Evolutionary conservation across 176 grass and related monocot species (phyloP).

Genomic region (Saccharum spontaneum): DNA sequence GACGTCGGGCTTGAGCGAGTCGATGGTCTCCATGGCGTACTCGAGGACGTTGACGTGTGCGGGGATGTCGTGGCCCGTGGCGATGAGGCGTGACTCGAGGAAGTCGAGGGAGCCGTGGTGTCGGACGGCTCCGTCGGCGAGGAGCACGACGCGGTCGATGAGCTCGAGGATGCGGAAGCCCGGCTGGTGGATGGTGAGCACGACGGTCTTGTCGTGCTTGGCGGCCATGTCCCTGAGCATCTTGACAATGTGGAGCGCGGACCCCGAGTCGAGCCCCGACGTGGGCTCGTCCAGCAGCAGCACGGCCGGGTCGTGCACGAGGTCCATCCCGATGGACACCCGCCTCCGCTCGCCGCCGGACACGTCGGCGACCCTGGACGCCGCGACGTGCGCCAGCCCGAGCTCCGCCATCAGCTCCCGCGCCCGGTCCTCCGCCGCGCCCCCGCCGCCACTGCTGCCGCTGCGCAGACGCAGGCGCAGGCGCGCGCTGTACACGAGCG

Average conservation of each 20-base stretch:
- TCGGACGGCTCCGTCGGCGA: conserved; percentile 59
- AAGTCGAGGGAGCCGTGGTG: conserved; percentile 72
- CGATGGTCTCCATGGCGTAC: conserved; percentile 84
- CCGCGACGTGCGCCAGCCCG: conserved; percentile 57
- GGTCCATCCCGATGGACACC: conserved; percentile 82
- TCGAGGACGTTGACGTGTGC: conserved; percentile 89
- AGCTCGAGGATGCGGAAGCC: conserved; percentile 88
- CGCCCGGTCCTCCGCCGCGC: conserved; percentile 3
- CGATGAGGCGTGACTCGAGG: conserved; percentile 52
- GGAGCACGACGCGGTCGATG: conserved; percentile 68
- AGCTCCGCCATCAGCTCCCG: conserved; percentile 68
- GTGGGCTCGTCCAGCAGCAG: conserved; percentile 94
- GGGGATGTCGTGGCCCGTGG: conserved; percentile 62
- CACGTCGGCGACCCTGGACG: conserved; percentile 51
- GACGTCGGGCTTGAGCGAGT: conserved; percentile 33
- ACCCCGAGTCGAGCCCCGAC: conserved; percentile 72
- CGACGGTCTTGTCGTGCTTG: conserved; percentile 57
- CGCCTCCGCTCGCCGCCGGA: conserved; percentile 78
- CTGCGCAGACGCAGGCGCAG: conserved; percentile 54
- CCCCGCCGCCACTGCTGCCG: neutral
- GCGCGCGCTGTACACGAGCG: conserved; percentile 83
- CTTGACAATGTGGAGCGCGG: conserved; percentile 80
- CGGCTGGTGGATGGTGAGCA: conserved; percentile 90
- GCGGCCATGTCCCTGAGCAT: conserved; percentile 73
- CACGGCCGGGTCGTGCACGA: conserved; percentile 86